Evolutionary conservation across 2,329 filamentous ascomycete species (phyloP).

Genomic region (Hypoxylon rubiginosum): DNA sequence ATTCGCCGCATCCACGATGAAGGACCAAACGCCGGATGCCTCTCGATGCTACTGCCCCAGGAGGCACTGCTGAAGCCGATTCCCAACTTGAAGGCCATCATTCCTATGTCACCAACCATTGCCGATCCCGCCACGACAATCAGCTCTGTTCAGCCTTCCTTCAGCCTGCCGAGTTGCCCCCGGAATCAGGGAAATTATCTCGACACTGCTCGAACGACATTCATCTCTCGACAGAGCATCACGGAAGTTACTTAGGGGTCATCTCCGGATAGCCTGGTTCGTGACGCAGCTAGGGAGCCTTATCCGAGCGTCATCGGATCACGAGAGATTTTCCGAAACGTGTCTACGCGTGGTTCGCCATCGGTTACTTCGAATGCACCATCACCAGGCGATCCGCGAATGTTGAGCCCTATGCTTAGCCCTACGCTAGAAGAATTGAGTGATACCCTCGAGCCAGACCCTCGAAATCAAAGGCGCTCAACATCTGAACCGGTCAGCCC

Average conservation of each 20-base stretch:
- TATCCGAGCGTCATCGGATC: conserved; percentile 9
- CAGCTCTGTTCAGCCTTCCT: conserved; percentile 47
- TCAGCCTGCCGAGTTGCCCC: conserved; percentile 36
- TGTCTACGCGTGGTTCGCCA: conserved; percentile 21
- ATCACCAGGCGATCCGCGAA: conserved; percentile 21
- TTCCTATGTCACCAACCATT: conserved; percentile 39
- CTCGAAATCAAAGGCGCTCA: conserved; percentile 30
- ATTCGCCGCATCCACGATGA: conserved; percentile 42
- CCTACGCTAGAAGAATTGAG: conserved; percentile 20
- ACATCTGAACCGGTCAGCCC: conserved; percentile 42
- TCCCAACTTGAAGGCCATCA: conserved; percentile 39
- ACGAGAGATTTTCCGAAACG: conserved; percentile 13
- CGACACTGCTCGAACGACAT: conserved; percentile 41
- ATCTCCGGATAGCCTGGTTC: conserved; percentile 25
- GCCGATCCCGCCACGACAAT: conserved; percentile 52
- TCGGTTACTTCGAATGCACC: conserved; percentile 33
- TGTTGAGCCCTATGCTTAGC: conserved; percentile 23
- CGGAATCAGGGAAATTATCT: conserved; percentile 2
- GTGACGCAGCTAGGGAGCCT: conserved; percentile 6
- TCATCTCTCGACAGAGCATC: conserved; percentile 52
- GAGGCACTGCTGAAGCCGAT: conserved; percentile 38
- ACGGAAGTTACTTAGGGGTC: conserved; percentile 51
- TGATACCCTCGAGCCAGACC: not conserved
- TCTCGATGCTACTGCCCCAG: conserved; percentile 44
- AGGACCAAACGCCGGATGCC: conserved; percentile 26